A percentile compares a stretch with the other conserved stretches of the same genome.
Conservation (phyloP, 2,329 filamentous ascomycete species). For the Fusarium redolens region DNA sequence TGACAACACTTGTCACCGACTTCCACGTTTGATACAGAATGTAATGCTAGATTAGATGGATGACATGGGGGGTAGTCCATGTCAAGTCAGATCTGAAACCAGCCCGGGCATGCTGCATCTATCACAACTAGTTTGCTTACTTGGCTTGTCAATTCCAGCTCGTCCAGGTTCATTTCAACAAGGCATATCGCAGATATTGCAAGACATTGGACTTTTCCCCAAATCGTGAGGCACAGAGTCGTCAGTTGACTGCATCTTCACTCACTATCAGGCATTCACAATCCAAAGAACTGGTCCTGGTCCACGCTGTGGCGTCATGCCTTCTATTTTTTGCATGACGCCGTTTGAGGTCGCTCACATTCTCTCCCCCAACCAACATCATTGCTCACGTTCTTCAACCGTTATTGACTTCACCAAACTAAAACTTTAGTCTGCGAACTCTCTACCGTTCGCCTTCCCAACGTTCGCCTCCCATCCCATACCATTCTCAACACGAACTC, state of each 20-base stretch:
- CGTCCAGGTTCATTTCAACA: slow-evolving; percentile 27
- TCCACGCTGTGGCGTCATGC: slow-evolving; percentile 30
- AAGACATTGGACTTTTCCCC: background rate
- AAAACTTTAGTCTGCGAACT: slow-evolving; percentile 4
- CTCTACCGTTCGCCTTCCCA: slow-evolving; percentile 28
- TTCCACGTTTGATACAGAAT: background rate
- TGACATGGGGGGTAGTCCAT: background rate
- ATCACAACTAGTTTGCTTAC: slow-evolving; percentile 3
- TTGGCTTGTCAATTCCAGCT: slow-evolving; percentile 26
- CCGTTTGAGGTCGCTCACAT: slow-evolving; percentile 32
- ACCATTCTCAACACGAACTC: slow-evolving; percentile 14
- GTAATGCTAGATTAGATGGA: slow-evolving; percentile 17
- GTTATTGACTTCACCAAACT: background rate
- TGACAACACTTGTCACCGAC: background rate
- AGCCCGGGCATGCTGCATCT: slow-evolving; percentile 13
- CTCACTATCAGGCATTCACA: background rate
- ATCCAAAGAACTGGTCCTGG: slow-evolving; percentile 1
- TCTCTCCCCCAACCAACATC: slow-evolving; percentile 12
- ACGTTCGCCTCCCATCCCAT: slow-evolving; percentile 30
- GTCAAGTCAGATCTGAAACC: slow-evolving; percentile 20
- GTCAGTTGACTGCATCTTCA: slow-evolving; percentile 11
- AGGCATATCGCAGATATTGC: slow-evolving; percentile 13
- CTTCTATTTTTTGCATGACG: slow-evolving; percentile 37
- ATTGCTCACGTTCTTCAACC: background rate
- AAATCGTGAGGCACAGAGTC: slow-evolving; percentile 3